Percentiles rank a stretch among this genome's conserved stretches.
Evolutionary conservation across 352 stramenopile species (phyloP).

Genomic region (Pythium chondricola): DNA sequence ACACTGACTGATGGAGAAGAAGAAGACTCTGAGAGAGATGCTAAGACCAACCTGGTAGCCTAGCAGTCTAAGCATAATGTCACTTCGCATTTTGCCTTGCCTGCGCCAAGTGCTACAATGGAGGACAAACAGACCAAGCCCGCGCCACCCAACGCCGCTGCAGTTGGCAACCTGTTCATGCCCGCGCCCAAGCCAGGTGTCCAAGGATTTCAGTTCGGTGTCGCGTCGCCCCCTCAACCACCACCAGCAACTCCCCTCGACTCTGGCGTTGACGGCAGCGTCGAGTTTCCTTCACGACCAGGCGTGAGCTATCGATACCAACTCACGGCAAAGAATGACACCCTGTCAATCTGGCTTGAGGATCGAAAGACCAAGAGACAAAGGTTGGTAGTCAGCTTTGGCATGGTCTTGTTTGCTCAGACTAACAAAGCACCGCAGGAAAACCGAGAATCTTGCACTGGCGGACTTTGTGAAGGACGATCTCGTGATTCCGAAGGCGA

Average conservation of each 20-base stretch:
- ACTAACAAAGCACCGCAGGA: neutral
- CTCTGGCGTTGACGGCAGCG: neutral
- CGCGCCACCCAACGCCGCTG: no score
- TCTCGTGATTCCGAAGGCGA: neutral
- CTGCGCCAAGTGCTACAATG: no score
- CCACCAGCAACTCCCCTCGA: neutral
- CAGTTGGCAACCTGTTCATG: no score
- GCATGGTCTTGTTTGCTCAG: neutral
- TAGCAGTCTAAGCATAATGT: no score
- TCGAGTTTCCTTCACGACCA: neutral
- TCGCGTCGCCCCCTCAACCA: neutral
- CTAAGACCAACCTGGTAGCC: no score
- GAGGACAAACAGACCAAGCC: no score
- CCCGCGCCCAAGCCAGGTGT: no score
- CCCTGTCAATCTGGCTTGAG: slow-evolving; percentile 8
- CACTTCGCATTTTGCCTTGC: no score
- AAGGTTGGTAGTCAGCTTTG: neutral
- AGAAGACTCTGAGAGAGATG: no score
- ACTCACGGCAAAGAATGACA: slow-evolving; percentile 1
- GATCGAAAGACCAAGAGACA: slow-evolving; percentile 6
- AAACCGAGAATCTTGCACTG: neutral
- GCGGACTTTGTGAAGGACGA: neutral
- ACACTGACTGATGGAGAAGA: no score
- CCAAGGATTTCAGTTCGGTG: neutral
- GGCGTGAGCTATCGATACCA: neutral